Base-by-base conservation (phyloP, 108 stramenopile genomes). In the Pseudonitzschia multistriata region DNA sequence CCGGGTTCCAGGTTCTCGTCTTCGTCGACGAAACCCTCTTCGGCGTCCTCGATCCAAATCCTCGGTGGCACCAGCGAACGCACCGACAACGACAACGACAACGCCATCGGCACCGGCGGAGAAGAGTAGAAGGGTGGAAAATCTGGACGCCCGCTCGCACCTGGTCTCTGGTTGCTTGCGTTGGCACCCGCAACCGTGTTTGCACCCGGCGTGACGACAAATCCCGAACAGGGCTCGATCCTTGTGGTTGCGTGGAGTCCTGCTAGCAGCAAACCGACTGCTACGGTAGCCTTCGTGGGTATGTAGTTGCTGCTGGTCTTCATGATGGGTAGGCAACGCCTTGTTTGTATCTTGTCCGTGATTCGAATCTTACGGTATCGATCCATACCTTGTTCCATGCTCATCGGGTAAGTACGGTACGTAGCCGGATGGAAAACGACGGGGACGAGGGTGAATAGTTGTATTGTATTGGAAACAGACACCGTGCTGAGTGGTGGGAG, bases 1-100 rank as follows among this genome's bases (percentile, higher is more conserved):
- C 78, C 78, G 15, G 66, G 66, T 67, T 74, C 73, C 7, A 79
- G 73, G 39, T 79, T 79, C 52, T 74, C 78, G 17, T 74, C 78
- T 34, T 73, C 53, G 49, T 79, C 78, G 22, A 79, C 76, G 66
- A 79, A 79, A 36, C 61, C 78, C 22, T 79, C 73, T 67, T 79
- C 78, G 15, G 78, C 73, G 2, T 74, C 73, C 54, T 79, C 69
- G 30, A 79, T 53, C 73, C 74, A 79, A 8, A 79, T 56, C 3
- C 33, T 49, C 15, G 70, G 70, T 52, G 50, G 50, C 22, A 52
- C 2, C 25, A 13, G 42, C 8, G 42, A 45, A 45, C 42, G 8
- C 37, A 37, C 5, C 37, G 37, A 5, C 37, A 37, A 37, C 8
- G 37, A 37, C 37, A 37, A 37, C 37, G 37, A 8, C 37, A 37